Percentiles rank a stretch among this genome's conserved stretches.
Conservation (phyloP, 768 basidiomycete genomes). For the Tulasnella sp. region DNA sequence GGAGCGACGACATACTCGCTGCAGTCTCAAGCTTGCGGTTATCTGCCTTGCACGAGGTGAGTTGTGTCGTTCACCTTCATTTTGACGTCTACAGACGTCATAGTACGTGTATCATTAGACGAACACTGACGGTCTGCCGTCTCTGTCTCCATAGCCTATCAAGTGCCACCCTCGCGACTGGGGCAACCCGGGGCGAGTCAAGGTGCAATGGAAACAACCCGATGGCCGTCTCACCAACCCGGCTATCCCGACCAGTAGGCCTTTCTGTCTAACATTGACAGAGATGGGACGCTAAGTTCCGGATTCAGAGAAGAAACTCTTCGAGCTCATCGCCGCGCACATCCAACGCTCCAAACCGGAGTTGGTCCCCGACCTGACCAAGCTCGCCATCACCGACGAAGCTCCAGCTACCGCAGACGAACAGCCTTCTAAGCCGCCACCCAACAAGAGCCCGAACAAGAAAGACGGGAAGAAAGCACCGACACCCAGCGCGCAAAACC, state of each 20-base stretch:
- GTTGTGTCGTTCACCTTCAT: slow-evolving; percentile 25
- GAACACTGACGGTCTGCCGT: neutral
- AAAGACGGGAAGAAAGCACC: neutral
- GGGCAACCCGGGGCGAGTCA: slow-evolving; percentile 95
- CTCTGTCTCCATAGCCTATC: slow-evolving; percentile 39
- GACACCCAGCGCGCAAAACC: neutral
- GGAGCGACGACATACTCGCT: slow-evolving; percentile 87
- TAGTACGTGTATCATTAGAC: neutral
- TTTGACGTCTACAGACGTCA: neutral
- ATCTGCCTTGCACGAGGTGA: slow-evolving; percentile 77
- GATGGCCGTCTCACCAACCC: slow-evolving; percentile 63
- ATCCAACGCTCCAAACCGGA: slow-evolving; percentile 73
- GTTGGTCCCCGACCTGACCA: slow-evolving; percentile 43
- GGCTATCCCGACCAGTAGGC: slow-evolving; percentile 71
- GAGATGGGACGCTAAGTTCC: slow-evolving; percentile 11
- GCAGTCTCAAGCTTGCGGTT: slow-evolving; percentile 74
- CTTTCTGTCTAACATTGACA: neutral
- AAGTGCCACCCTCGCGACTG: slow-evolving; percentile 94
- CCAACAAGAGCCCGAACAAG: slow-evolving; percentile 32
- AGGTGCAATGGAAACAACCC: slow-evolving; percentile 81
- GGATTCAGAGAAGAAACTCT: slow-evolving; percentile 67
- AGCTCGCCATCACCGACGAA: slow-evolving; percentile 51
- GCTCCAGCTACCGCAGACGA: slow-evolving; percentile 36
- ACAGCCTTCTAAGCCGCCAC: slow-evolving; percentile 47
- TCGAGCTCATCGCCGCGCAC: slow-evolving; percentile 68